Conservation (phyloP, 1,284 basidiomycete genomes). For the Apiotrichum akiyoshidainum region DNA sequence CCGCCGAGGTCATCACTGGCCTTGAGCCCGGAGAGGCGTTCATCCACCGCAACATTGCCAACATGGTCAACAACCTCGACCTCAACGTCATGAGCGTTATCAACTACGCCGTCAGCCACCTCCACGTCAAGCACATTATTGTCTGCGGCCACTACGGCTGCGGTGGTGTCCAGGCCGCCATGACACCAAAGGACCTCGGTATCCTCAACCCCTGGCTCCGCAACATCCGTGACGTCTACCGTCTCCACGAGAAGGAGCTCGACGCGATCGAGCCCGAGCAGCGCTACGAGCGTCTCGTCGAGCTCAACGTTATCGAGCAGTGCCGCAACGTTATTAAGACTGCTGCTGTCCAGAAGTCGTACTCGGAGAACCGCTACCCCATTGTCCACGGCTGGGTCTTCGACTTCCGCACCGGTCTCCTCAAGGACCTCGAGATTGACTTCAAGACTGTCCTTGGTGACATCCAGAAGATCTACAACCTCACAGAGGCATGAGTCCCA, state of each 20-base stretch:
- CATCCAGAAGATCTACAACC: slow-evolving; percentile 26
- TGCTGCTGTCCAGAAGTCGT: slow-evolving; percentile 18
- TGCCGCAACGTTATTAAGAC: slow-evolving; percentile 25
- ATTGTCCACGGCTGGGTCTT: slow-evolving; percentile 24
- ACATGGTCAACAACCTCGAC: slow-evolving; percentile 22
- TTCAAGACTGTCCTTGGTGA: slow-evolving; percentile 9
- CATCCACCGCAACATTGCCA: slow-evolving; percentile 26
- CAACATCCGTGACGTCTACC: slow-evolving; percentile 24
- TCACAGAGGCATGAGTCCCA: background rate
- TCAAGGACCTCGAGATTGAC: slow-evolving; percentile 24
- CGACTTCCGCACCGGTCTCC: slow-evolving; percentile 18
- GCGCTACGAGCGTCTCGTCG: slow-evolving; percentile 22
- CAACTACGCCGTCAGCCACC: slow-evolving; percentile 23
- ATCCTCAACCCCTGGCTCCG: slow-evolving; percentile 25
- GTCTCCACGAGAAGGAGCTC: slow-evolving; percentile 21
- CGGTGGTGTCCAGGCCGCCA: slow-evolving; percentile 22
- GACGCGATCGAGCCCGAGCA: slow-evolving; percentile 9
- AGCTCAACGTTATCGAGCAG: slow-evolving; percentile 24
- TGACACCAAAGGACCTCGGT: slow-evolving; percentile 23
- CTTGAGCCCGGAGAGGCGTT: slow-evolving; percentile 23
- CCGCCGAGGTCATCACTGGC: slow-evolving; percentile 22
- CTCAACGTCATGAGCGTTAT: slow-evolving; percentile 20
- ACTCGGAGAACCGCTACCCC: slow-evolving; percentile 16
- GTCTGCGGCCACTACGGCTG: slow-evolving; percentile 24
- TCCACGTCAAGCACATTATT: slow-evolving; percentile 25